Evolutionary conservation across 768 basidiomycete species (phyloP), one percentile per base, ranked within the genome.

Genomic region (Lactarius psammicola): DNA sequence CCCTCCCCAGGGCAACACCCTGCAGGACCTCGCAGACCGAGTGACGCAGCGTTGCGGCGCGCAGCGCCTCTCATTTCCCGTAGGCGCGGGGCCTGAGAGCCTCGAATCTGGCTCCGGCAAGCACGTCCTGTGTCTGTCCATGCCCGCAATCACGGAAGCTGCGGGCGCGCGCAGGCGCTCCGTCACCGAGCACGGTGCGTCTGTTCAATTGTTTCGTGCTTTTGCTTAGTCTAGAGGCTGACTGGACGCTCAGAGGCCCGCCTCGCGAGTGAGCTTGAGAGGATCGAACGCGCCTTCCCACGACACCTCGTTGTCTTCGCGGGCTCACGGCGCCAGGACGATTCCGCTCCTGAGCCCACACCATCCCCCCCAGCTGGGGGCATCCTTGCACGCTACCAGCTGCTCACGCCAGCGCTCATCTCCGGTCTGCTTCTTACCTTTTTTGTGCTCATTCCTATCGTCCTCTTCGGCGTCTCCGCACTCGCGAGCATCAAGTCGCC

Each of bases 401-500:
- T 92, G 55, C 83, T 93, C 56, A 90, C 90, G 0, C 88, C 92
- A 1, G 88, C 82, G 0, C 80, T 94, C 56, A 90, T 93, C 75
- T 82, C 80, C 4, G 74, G 80, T 8, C 81, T 93, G 20, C 80
- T 92, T 57, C 75, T 92, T 54, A 76, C 78, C 0, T 78, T 92
- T 71, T 89, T 91, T 74, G 71, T 91, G 58, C 78, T 90, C 15
- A 72, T 93, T 28, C 90, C 93, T 1, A 75, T 88, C 56, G 73
- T 90, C 13, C 77, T 87, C 73, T 62, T 89, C 44, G 87, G 87
- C 33, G 80, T 92, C 60, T 80, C 76, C 26, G 85, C 90, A 0
- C 80, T 93, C 46, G 82, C 88, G 26, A 87, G 87, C 70, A 90
- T 93, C 65, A 88, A 92, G 73, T 87, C 84, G 55, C 86, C 90